A percentile compares a stretch with the other conserved stretches of the same genome.
Conservation (phyloP, 129 eudicot species). For the Arctium minus region DNA sequence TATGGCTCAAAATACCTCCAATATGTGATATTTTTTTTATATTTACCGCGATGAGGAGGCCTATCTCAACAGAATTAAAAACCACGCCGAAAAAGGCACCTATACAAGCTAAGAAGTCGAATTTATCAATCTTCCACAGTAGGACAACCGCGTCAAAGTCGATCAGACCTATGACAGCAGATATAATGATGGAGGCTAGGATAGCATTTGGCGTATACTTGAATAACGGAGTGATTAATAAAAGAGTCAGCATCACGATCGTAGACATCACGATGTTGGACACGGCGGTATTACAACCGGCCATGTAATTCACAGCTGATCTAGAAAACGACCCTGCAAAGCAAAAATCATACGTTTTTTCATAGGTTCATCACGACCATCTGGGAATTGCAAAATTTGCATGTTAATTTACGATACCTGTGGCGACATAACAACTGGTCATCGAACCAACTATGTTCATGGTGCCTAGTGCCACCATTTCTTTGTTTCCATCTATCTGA, state of each 20-base stretch:
- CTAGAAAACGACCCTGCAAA: conserved; percentile 62
- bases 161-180: conserved; percentile 57
- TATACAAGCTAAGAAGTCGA: conserved; percentile 70
- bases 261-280: conserved; percentile 71
- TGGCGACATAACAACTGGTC: conserved; percentile 73
- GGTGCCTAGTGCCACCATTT: conserved; percentile 79
- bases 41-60: conserved; percentile 65
- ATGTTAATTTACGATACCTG: conserved; percentile 35
- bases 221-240: conserved; percentile 60
- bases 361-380: not conserved
- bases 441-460: conserved; percentile 81
- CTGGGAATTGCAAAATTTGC: not conserved
- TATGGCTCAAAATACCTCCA: not conserved
- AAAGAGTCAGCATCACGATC: conserved; percentile 50
- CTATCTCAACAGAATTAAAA: conserved; percentile 55
- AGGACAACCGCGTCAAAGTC: conserved; percentile 54
- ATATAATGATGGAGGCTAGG: conserved; percentile 70
- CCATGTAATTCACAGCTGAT: conserved; percentile 69
- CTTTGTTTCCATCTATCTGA: conserved; percentile 75
- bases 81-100: conserved; percentile 78
- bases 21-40: not conserved
- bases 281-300: conserved; percentile 62
- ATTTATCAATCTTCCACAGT: conserved; percentile 67
- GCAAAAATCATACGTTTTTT: not conserved
- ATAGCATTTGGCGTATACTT: conserved; percentile 72